Conservation (phyloP, 2,329 filamentous ascomycete genomes). For the Fusarium concolor region DNA sequence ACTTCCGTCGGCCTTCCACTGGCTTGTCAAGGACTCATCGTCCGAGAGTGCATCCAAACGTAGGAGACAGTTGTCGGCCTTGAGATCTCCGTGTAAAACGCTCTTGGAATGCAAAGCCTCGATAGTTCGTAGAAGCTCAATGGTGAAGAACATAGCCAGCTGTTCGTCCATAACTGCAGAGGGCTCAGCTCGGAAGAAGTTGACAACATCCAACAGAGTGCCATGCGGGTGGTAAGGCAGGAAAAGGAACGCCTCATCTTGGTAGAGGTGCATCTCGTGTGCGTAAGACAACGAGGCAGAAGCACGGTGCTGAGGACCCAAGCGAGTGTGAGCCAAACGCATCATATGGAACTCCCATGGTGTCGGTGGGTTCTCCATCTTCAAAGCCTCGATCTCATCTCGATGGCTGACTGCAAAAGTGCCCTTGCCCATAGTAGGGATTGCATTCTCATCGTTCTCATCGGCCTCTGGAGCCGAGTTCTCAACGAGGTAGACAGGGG, state of each 20-base stretch:
- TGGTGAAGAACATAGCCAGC: slow-evolving; percentile 93
- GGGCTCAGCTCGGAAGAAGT: slow-evolving; percentile 79
- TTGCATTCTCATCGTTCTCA: slow-evolving; percentile 58
- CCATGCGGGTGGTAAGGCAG: slow-evolving; percentile 90
- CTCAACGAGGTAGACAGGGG: slow-evolving; percentile 92
- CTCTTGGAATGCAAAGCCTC: slow-evolving; percentile 85
- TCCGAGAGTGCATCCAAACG: slow-evolving; percentile 72
- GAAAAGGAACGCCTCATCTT: slow-evolving; percentile 89
- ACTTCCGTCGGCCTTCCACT: slow-evolving; percentile 79
- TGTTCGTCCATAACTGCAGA: slow-evolving; percentile 87
- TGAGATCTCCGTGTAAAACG: slow-evolving; percentile 92
- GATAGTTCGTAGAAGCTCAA: slow-evolving; percentile 90
- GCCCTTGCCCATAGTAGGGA: slow-evolving; percentile 70
- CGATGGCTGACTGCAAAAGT: slow-evolving; percentile 68
- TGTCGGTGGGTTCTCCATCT: slow-evolving; percentile 90
- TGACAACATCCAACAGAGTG: slow-evolving; percentile 94
- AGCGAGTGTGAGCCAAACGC: slow-evolving; percentile 79
- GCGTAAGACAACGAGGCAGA: slow-evolving; percentile 82
- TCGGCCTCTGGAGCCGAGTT: slow-evolving; percentile 67
- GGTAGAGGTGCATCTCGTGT: slow-evolving; percentile 92
- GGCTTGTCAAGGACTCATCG: slow-evolving; percentile 62
- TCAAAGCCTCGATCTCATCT: slow-evolving; percentile 81
- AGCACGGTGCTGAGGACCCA: slow-evolving; percentile 77
- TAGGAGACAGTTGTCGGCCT: slow-evolving; percentile 94
- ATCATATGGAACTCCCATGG: slow-evolving; percentile 99